Base-by-base conservation (phyloP, 2,329 filamentous ascomycete genomes). In the Cladosporium cucumerinum region DNA sequence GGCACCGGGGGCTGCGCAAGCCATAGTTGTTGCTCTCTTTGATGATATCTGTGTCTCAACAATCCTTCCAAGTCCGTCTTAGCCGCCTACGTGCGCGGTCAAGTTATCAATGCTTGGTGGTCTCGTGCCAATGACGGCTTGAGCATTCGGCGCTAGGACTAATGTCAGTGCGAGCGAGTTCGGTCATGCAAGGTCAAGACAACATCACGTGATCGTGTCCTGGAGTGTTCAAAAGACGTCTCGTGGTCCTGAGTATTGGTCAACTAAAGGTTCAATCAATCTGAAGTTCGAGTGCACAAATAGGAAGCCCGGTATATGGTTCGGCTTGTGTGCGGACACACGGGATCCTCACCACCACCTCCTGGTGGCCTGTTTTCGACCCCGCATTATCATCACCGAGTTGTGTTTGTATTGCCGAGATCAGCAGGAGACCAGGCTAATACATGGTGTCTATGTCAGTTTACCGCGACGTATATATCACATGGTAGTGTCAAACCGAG, bases 1-100 rank as follows among this genome's bases (percentile, higher is more conserved):
- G 16, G 60, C 60, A 11, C 60, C 36, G 3, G 60, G 60, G 3
- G 60, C 60, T 46, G 60, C 60, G n/a, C 60, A 62, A 26, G 60
- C 60, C 60, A 62, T 62, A 16, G 18, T 36, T 14, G 11, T 10
- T 36, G 18, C 26, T 23, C 18, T 34, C 23, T 39, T 32, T 39
- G 52, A 1, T 54, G 28, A 36, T 36, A 34, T 57, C 23, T 51
- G n/a, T 23, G 6, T 46, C 39, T n/a, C 39, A 46, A 46, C 39
- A 46, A 46, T 46, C 39, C 39, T 30, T 58, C 21, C 26, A 49
- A 36, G 43, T 34, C 43, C 26, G 57, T 59, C 14, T 57, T 43
- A 28, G 55, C 55, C 32, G 34, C 34, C 14, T 30, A 34, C 11
- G 12, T 25, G 21, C 36, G 55, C 36, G 55, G 36, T n/a, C 21